These are phyloP conservation scores for Biscogniauxia sp. DNA, from an alignment of 2,329 filamentous ascomycete species.

Conservation along the genomic window DNA sequence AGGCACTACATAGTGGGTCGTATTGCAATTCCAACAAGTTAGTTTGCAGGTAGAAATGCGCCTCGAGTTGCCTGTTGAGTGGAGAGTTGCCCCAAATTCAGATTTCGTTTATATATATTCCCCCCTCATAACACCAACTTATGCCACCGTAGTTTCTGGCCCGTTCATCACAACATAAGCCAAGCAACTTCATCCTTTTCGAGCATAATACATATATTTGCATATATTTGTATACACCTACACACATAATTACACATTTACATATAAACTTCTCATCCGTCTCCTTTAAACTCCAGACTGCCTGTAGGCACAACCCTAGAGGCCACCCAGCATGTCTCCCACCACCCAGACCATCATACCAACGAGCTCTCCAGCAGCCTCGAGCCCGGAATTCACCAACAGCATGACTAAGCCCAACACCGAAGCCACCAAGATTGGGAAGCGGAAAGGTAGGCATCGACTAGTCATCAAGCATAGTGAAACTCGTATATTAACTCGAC, in stretches of 20 bases:
- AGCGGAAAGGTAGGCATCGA: constrained; percentile 31
- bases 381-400: constrained; percentile 18
- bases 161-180: neutral
- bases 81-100: constrained; percentile 12
- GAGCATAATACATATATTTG: neutral
- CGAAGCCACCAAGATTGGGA: constrained; percentile 25
- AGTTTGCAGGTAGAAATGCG: constrained; percentile 9
- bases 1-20: constrained; percentile 6
- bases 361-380: constrained; percentile 12
- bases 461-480: neutral
- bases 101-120: constrained; percentile 20
- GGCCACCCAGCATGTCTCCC: constrained; percentile 12
- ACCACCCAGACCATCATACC: constrained; percentile 8
- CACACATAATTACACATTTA: too few species aligned
- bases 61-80: constrained; percentile 11
- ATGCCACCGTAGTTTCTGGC: constrained; percentile 8
- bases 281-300: constrained; percentile 1
- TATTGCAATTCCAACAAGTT: constrained; percentile 1
- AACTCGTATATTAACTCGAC: constrained; percentile 7
- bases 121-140: constrained; percentile 19
- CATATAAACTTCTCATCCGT: neutral
- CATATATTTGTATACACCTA: neutral
- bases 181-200: constrained; percentile 5
- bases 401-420: constrained; percentile 25
- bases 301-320: neutral